Evolutionary conservation across 2,329 filamentous ascomycete species (phyloP), one percentile per base, ranked within the genome.

Genomic region (Colletotrichum caudatum): DNA sequence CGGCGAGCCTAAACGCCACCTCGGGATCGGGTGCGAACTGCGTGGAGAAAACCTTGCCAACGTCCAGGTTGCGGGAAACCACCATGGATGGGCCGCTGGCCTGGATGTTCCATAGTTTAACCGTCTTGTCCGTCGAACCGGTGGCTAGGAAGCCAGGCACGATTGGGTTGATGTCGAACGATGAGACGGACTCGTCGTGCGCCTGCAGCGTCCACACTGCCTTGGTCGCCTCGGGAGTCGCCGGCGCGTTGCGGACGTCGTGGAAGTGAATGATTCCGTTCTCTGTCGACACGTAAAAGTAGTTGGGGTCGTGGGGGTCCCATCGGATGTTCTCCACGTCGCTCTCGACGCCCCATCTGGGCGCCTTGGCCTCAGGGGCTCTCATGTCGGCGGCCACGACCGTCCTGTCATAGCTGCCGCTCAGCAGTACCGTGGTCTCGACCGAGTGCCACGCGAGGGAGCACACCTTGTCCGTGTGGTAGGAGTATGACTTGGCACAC

Each of bases 391-490:
- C 93, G n/a, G 94, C 94, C 11, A 97, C 94, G 12, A 97, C 88
- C 3, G 95, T 98, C 74, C 94, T 91, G 82, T 99, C 96, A 83
- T 98, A 99, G 79, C 94, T 97, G 73, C 96, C 96, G 78, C 92
- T 97, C 71, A 99, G 88, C 33, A 99, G 87, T 26, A 97, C 90
- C 0, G 96, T 98, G 3, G 95, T 91, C 81, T 98, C 93, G 54
- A 87, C 89, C 0, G 93, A 89, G 84, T 98, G 94, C 96, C 97
- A 99, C 75, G 95, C 93, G 68, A 99, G 85, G 29, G 95, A 94
- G 87, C 95, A 99, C 75, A 98, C 95, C 85, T 99, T 99, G 87
- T 98, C 96, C 46, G 94, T 97, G 84, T 99, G 96, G 83, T 97
- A 94, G 20, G 90, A 88, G 86, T 99, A 99, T 56, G 95, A 98